Percentiles rank a stretch among this genome's conserved stretches.
phyloP scores from a whole-genome alignment of 257 asterid genomes.

The Cordia subcordata region DNA sequence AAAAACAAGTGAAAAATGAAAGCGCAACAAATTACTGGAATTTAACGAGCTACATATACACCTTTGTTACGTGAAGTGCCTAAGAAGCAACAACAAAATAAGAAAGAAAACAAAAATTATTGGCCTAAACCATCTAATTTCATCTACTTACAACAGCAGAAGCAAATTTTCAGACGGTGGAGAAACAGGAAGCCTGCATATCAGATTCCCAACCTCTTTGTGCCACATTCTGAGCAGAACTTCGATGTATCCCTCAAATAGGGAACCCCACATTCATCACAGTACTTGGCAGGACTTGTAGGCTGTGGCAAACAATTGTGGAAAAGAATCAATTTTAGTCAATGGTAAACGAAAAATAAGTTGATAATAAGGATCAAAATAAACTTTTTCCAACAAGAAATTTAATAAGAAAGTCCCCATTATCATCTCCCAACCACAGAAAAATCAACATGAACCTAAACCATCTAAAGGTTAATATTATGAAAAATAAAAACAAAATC shows the following conservation, averaged over 20 bases:
- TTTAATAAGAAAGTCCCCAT: no score
- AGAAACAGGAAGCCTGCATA: conserved; percentile 6
- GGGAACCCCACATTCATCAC: conserved; percentile 87
- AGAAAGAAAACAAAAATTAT: background rate
- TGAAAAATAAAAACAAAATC: no score
- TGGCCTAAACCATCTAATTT: background rate
- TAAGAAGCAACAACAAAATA: background rate
- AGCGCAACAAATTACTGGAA: background rate
- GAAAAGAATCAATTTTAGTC: background rate
- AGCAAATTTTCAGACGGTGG: background rate
- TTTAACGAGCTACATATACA: no score
- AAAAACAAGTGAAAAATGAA: no score
- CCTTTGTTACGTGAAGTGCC: no score
- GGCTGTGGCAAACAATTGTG: conserved; percentile 40
- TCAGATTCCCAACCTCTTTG: conserved; percentile 74
- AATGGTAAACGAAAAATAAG: background rate
- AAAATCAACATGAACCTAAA: no score
- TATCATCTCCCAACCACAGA: no score
- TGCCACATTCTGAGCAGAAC: conserved; percentile 91
- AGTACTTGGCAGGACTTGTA: conserved; percentile 81
- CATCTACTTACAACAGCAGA: background rate
- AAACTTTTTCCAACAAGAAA: background rate
- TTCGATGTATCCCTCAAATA: conserved; percentile 79
- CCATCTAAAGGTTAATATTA: no score
- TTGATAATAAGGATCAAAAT: background rate